These are phyloP conservation scores for Metarhizium brunneum DNA, from an alignment of 2,329 filamentous ascomycete species.

Conservation along the genomic window DNA sequence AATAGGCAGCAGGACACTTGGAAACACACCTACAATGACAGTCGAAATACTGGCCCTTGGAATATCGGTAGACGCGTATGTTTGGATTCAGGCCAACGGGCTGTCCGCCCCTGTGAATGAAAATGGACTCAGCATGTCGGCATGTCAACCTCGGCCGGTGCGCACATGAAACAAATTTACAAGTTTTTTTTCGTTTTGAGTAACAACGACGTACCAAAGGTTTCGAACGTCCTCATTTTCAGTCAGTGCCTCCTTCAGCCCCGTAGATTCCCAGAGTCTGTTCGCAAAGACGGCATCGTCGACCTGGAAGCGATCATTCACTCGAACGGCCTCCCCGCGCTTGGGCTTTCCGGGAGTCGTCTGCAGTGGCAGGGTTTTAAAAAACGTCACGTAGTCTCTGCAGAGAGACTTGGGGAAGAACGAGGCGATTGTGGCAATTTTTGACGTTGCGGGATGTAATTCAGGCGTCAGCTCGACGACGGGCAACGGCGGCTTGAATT, in stretches of 20 bases:
- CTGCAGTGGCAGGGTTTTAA: slow-evolving; percentile 57
- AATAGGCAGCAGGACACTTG: neutral
- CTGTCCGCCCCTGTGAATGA: slow-evolving; percentile 63
- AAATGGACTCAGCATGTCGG: neutral
- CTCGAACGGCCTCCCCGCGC: slow-evolving; percentile 69
- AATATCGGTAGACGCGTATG: slow-evolving; percentile 83
- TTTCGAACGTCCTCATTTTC: slow-evolving; percentile 25
- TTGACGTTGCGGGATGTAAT: slow-evolving; percentile 38
- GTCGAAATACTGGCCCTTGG: slow-evolving; percentile 80
- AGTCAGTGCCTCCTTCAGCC: slow-evolving; percentile 53
- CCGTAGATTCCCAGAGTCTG: slow-evolving; percentile 68
- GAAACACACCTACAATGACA: slow-evolving; percentile 64
- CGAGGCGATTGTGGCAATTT: slow-evolving; percentile 63
- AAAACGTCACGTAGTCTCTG: slow-evolving; percentile 65
- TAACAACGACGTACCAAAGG: slow-evolving; percentile 27
- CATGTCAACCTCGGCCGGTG: neutral
- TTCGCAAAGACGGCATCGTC: slow-evolving; percentile 67
- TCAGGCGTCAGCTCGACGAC: slow-evolving; percentile 53
- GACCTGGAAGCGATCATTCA: slow-evolving; percentile 85
- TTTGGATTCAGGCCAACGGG: slow-evolving; percentile 80
- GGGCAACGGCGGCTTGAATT: slow-evolving; percentile 59
- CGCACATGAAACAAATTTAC: neutral
- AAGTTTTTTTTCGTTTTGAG: too few relatives aligned
- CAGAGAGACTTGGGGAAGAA: slow-evolving; percentile 71
- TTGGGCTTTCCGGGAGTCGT: slow-evolving; percentile 75